Base-by-base conservation (phyloP, 2,329 filamentous ascomycete genomes). In the Sclerotiophoma versabilis region DNA sequence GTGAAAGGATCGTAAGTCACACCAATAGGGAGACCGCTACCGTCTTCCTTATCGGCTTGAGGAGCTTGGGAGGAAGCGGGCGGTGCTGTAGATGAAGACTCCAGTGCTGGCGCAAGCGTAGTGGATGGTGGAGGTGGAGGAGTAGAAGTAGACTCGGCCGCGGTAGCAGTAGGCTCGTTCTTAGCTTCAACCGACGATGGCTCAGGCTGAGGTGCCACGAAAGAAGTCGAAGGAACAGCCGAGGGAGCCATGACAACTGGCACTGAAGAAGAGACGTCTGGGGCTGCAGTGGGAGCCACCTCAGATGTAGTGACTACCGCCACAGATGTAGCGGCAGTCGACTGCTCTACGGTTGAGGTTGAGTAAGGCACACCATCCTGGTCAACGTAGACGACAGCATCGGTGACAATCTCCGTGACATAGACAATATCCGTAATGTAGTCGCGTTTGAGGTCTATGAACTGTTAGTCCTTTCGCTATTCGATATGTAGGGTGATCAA, bases 1-100 rank as follows among this genome's bases (percentile, higher is more conserved):
- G 62, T 68, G 47, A 65, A 75, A 3, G 65, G 63, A 58, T 74
- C 71, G 43, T 72, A 75, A 1, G 72, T 70, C 25, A 75, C 55
- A 17, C 73, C 73, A 17, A 72, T 51, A 10, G 69, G 66, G 9
- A 73, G 60, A 5, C 39, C 29, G 17, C 42, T 58, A 12, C 29
- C 45, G 4, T 25, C 30, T 10, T 30, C 19, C 19, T 46, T 32
- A 27, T 30, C 15, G 6, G 34, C 26, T 26, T 42, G 38, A 30
- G 46, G 43, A 39, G 41, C 38, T 15, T 34, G 56, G 36, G 51
- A 46, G 10, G 50, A 43, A 39, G 20, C 26, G 8, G 51, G 22
- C 20, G 38, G 25, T 22, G 39, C 15, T n/a, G 26, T 34, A 33
- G 63, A 39, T 26, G 56, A 48, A n/a, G 43, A n/a, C n/a, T n/a